Evolutionary conservation across 108 stramenopile genomes (phyloP).

Genomic region (Stephanodiscus minutulus): DNA sequence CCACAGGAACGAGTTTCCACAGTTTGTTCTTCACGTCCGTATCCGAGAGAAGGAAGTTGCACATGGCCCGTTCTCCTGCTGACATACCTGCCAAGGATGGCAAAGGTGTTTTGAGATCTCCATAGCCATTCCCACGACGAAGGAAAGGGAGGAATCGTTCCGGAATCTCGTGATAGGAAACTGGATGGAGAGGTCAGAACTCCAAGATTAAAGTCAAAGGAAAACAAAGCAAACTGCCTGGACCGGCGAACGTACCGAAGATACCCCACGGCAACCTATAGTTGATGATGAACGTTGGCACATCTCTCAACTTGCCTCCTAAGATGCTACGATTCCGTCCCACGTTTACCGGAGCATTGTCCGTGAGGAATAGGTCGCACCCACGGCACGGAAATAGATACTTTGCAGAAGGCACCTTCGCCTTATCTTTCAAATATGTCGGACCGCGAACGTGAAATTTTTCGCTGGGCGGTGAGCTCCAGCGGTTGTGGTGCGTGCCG

Average conservation of each 20-base stretch:
- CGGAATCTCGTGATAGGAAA: constrained; percentile 86
- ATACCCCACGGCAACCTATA: constrained; percentile 91
- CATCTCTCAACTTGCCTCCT: constrained; percentile 68
- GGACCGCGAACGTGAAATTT: constrained; percentile 78
- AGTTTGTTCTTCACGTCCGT: constrained; percentile 58
- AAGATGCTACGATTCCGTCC: constrained; percentile 69
- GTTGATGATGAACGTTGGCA: constrained; percentile 86
- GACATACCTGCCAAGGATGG: constrained; percentile 52
- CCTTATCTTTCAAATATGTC: constrained; percentile 74
- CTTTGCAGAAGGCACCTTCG: constrained; percentile 65
- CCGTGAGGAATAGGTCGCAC: constrained; percentile 83
- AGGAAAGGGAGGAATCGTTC: constrained; percentile 70
- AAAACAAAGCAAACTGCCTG: too few species aligned
- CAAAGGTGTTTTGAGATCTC: constrained; percentile 48
- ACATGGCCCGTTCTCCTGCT: constrained; percentile 56
- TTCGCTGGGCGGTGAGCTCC: constrained; percentile 59
- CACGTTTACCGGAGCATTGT: constrained; percentile 72
- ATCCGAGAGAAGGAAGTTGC: constrained; percentile 61
- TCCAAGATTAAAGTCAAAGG: too few species aligned
- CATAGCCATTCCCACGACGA: constrained; percentile 40
- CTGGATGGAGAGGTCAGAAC: too few species aligned
- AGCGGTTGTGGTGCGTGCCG: constrained; percentile 75
- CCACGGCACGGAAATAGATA: constrained; percentile 74
- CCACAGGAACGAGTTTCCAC: constrained; percentile 76
- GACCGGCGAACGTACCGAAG: too few species aligned